phyloP scores from a whole-genome alignment of 2,329 filamentous ascomycete genomes.

The Phoma sp. region DNA sequence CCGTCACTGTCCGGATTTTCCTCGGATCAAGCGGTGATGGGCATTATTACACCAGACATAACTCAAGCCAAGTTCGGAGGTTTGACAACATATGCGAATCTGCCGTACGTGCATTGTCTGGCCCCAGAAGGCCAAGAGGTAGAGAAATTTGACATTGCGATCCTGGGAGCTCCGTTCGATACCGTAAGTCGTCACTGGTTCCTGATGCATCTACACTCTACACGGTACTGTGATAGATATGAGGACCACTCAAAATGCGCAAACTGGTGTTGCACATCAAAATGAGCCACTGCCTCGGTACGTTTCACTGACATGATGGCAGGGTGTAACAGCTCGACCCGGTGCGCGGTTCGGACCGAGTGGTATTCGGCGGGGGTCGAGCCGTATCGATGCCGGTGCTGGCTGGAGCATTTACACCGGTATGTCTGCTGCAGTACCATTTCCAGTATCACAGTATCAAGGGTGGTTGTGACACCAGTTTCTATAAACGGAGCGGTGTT shows the following conservation, averaged over 20 bases:
- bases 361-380: conserved; percentile 60
- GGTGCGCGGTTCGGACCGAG: conserved; percentile 61
- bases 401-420: conserved; percentile 61
- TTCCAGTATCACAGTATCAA: background rate
- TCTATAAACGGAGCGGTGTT: background rate
- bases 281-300: background rate
- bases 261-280: background rate
- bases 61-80: conserved; percentile 50
- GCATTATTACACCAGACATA: conserved; percentile 33
- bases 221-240: background rate
- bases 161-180: conserved; percentile 59
- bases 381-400: conserved; percentile 53
- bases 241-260: background rate
- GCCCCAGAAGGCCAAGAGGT: conserved; percentile 44
- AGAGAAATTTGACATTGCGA: conserved; percentile 58
- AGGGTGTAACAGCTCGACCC: conserved; percentile 60
- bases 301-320: conserved; percentile 10
- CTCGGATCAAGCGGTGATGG: conserved; percentile 43
- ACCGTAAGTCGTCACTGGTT: conserved; percentile 46
- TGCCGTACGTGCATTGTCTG: conserved; percentile 59
- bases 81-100: conserved; percentile 56
- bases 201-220: too few species aligned
- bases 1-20: conserved; percentile 48
- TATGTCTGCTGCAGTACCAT: conserved; percentile 18
- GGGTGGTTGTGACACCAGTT: background rate